phyloP scores from a whole-genome alignment of 78 protist genomes.

The Cyanophora paradoxa region DNA sequence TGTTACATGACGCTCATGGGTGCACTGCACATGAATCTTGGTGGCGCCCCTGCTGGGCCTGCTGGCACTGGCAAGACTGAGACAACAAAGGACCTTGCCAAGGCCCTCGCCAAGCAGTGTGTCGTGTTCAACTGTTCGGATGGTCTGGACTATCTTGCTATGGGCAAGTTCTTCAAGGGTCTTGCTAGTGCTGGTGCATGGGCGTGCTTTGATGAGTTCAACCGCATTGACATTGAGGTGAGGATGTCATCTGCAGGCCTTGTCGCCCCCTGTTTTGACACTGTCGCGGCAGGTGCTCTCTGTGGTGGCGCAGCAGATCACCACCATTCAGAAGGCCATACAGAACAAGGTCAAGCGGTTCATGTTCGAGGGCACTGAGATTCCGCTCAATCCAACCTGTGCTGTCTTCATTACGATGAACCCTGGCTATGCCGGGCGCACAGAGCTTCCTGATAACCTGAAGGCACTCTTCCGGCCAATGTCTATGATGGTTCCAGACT shows the following conservation, averaged over 20 bases:
- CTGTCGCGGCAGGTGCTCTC: conserved; percentile 59
- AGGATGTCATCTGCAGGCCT: conserved; percentile 48
- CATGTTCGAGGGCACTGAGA: conserved; percentile 56
- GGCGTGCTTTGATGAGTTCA: conserved; percentile 87
- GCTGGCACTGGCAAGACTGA: conserved; percentile 59
- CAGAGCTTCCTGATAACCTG: conserved; percentile 68
- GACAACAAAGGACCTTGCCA: conserved; percentile 61
- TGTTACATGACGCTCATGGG: conserved; percentile 47
- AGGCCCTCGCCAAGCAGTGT: conserved; percentile 66
- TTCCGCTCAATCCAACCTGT: conserved; percentile 48
- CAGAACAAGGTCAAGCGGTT: conserved; percentile 41
- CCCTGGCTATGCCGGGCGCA: conserved; percentile 82
- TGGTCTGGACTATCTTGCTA: conserved; percentile 46
- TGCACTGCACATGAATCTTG: conserved; percentile 39
- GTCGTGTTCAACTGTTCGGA: conserved; percentile 74
- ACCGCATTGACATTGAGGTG: conserved; percentile 65
- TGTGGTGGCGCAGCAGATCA: conserved; percentile 64
- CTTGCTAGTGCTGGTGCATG: conserved; percentile 77
- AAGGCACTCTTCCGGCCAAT: conserved; percentile 80
- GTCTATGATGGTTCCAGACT: conserved; percentile 74
- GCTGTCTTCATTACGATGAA: conserved; percentile 86
- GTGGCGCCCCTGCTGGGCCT: conserved; percentile 37
- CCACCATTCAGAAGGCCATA: conserved; percentile 68
- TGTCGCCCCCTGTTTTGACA: too few relatives aligned
- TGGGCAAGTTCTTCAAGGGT: conserved; percentile 73